A percentile compares a stretch with the other conserved stretches of the same genome.
Evolutionary conservation across 2,329 filamentous ascomycete species (phyloP).

Genomic region (Aureobasidium sp.): DNA sequence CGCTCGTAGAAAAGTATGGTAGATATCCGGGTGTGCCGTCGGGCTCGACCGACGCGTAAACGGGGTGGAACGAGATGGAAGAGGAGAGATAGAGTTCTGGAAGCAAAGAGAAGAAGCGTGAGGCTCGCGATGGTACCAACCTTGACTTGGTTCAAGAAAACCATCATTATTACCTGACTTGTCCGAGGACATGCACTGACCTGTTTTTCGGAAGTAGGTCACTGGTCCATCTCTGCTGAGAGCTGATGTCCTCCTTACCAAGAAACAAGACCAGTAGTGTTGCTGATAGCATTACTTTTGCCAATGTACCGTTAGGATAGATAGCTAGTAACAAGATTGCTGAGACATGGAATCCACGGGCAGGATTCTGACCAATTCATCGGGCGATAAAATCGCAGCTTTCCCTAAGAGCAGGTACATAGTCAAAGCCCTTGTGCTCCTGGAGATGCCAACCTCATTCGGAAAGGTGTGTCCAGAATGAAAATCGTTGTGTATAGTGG

Average conservation of each 20-base stretch:
- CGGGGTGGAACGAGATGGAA: background rate
- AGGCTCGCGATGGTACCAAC: conserved; percentile 9
- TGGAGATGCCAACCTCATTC: background rate
- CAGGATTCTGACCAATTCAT: background rate
- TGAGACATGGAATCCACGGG: background rate
- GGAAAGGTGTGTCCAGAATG: background rate
- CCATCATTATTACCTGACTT: background rate
- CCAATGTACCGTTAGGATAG: background rate
- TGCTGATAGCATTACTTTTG: background rate
- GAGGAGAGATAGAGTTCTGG: conserved; percentile 5
- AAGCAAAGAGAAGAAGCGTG: background rate
- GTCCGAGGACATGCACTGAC: background rate
- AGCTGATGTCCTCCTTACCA: background rate
- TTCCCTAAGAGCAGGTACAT: background rate
- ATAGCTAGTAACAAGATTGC: background rate
- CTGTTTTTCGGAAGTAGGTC: background rate
- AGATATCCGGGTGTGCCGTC: background rate
- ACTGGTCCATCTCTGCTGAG: background rate
- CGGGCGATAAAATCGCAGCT: background rate
- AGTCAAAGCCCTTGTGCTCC: background rate
- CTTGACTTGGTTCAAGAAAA: background rate
- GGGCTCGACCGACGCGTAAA: background rate
- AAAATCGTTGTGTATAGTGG: conserved; percentile 5
- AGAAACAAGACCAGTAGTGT: background rate
- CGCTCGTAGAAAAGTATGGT: conserved; percentile 8